Conservation (phyloP, 1,284 basidiomycete species). For the Pseudozyma pruni region DNA sequence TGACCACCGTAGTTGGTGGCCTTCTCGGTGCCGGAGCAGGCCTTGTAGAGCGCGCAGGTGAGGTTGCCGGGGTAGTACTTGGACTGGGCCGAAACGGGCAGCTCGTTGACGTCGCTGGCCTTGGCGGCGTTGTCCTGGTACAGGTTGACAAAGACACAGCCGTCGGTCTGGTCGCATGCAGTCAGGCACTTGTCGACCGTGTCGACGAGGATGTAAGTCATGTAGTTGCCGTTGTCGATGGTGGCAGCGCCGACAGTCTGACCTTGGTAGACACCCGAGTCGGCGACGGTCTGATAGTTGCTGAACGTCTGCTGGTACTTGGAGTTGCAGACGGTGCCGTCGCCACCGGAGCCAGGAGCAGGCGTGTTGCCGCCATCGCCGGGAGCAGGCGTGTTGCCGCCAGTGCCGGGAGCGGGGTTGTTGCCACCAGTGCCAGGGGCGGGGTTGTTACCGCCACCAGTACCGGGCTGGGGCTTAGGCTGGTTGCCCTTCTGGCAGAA, state of each 20-base stretch:
- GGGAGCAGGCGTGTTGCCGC: too few relatives aligned
- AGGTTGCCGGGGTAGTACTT: conserved; percentile 35
- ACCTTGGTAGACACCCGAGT: conserved; percentile 30
- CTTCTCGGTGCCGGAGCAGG: conserved; percentile 28
- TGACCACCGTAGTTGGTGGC: conserved; percentile 50
- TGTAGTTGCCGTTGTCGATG: conserved; percentile 43
- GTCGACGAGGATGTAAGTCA: conserved; percentile 41
- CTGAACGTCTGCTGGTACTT: conserved; percentile 28
- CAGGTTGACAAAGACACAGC: conserved; percentile 45
- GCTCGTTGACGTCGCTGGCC: conserved; percentile 10
- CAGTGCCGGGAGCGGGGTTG: too few relatives aligned
- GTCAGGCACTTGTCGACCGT: conserved; percentile 27
- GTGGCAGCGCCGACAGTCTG: conserved; percentile 40
- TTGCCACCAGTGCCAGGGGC: too few relatives aligned
- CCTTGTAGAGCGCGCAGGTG: conserved; percentile 48
- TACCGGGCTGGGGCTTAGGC: conserved; percentile 7
- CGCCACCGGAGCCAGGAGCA: neutral
- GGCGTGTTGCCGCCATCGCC: neutral
- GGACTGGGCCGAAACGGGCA: conserved; percentile 26
- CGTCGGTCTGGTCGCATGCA: conserved; percentile 26
- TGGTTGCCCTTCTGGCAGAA: conserved; percentile 36
- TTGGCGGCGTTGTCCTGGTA: conserved; percentile 42
- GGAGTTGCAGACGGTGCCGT: conserved; percentile 11
- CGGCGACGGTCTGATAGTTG: conserved; percentile 30
- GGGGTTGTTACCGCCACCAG: too few relatives aligned